Percentiles rank a stretch among this genome's conserved stretches.
phyloP scores from a whole-genome alignment of 345 rosid species.

The Excoecaria agallocha region DNA sequence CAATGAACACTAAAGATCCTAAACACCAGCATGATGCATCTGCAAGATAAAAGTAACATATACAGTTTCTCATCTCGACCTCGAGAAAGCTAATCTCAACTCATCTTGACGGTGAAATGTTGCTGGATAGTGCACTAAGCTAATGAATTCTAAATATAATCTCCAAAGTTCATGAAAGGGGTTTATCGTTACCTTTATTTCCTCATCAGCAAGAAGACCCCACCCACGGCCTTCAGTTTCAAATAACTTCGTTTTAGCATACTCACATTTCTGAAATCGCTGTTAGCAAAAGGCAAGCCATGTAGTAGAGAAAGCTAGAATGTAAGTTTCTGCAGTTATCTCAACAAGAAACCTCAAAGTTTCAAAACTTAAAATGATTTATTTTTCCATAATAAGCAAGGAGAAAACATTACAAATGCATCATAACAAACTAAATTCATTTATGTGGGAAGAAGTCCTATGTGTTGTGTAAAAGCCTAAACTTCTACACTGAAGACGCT shows the following conservation, averaged over 20 bases:
- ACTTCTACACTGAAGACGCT: neutral
- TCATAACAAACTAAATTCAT: neutral
- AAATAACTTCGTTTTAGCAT: constrained; percentile 68
- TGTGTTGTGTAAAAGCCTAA: neutral
- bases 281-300: constrained; percentile 27
- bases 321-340: constrained; percentile 1
- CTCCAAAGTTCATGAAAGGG: neutral
- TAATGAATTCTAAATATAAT: neutral
- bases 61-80: neutral
- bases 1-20: neutral
- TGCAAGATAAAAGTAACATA: neutral
- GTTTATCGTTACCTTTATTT: constrained; percentile 57
- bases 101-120: neutral
- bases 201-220: constrained; percentile 84
- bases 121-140: neutral
- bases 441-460: neutral
- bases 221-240: constrained; percentile 83
- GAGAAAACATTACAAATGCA: neutral
- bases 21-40: neutral
- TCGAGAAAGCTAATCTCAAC: neutral
- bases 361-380: neutral
- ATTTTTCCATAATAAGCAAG: neutral
- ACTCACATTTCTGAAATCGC: constrained; percentile 85
- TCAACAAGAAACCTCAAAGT: neutral
- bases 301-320: neutral